Conservation (phyloP, 257 asterid species). For the Capsicum rhomboideum region DNA sequence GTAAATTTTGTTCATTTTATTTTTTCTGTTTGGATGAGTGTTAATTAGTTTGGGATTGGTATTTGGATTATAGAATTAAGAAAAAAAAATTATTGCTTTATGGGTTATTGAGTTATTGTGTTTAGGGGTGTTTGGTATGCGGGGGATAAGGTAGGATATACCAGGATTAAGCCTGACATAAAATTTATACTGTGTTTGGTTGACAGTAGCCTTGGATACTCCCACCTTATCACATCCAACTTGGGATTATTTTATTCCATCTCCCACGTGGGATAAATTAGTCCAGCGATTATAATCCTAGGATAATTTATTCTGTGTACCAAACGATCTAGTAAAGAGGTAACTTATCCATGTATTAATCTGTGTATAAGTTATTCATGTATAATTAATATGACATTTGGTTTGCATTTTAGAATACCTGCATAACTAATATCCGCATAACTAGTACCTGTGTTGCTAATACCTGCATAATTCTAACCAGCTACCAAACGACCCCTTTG, state of each 20-base stretch:
- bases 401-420: too few species aligned
- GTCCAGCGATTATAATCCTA: not conserved
- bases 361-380: too few species aligned
- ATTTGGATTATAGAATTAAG: not conserved
- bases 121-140: not conserved
- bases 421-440: too few species aligned
- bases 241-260: too few species aligned
- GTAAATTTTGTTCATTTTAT: slow-evolving; percentile 14
- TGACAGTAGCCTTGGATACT: too few species aligned
- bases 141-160: not conserved
- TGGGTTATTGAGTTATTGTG: not conserved
- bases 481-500: not conserved
- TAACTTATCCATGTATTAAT: too few species aligned
- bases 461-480: too few species aligned
- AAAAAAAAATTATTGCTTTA: not conserved
- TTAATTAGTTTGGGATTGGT: not conserved
- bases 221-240: too few species aligned
- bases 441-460: too few species aligned
- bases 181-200: too few species aligned
- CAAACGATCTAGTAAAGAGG: not conserved
- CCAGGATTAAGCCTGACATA: not conserved
- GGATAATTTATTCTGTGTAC: not conserved
- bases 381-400: too few species aligned
- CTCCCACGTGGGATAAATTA: not conserved
- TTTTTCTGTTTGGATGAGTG: not conserved